These are phyloP conservation scores for Teratosphaeria destructans DNA, from an alignment of 2,329 filamentous ascomycete species.

Conservation along the genomic window DNA sequence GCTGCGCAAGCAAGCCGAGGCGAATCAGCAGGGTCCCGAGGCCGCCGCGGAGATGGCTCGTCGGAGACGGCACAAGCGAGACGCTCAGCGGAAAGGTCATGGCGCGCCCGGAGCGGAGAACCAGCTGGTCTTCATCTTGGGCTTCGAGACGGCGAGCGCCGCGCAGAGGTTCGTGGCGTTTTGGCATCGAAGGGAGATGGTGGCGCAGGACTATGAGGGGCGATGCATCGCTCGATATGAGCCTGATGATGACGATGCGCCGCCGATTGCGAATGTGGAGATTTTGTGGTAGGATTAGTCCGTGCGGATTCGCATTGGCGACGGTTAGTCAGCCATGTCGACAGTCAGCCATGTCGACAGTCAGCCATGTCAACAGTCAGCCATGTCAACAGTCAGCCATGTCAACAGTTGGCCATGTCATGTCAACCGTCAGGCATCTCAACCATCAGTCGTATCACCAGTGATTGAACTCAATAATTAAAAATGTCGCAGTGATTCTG, in stretches of 20 bases:
- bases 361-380: too few species aligned
- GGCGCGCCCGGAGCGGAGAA: conserved; percentile 28
- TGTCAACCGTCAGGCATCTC: too few species aligned
- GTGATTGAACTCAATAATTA: too few species aligned
- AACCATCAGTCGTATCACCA: too few species aligned
- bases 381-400: too few species aligned
- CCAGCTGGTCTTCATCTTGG: conserved; percentile 33
- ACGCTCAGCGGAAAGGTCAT: background rate
- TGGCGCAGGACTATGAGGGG: background rate
- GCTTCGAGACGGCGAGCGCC: conserved; percentile 45
- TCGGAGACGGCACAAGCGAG: conserved; percentile 1
- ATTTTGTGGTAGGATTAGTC: conserved; percentile 5
- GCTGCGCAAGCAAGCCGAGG: background rate
- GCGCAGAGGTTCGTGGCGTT: conserved; percentile 42
- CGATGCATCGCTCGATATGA: background rate
- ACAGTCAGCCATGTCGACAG: too few species aligned
- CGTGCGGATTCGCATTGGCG: too few species aligned
- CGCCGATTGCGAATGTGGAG: conserved; percentile 8
- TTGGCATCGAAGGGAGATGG: conserved; percentile 43
- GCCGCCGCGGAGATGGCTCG: conserved; percentile 2
- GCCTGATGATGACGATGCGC: conserved; percentile 4
- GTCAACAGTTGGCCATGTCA: too few species aligned
- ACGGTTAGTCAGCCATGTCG: too few species aligned
- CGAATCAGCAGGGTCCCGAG: background rate
- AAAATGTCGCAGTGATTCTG: too few species aligned